phyloP scores from a whole-genome alignment of 2,329 filamentous ascomycete genomes.

The Leptographium procerum region DNA sequence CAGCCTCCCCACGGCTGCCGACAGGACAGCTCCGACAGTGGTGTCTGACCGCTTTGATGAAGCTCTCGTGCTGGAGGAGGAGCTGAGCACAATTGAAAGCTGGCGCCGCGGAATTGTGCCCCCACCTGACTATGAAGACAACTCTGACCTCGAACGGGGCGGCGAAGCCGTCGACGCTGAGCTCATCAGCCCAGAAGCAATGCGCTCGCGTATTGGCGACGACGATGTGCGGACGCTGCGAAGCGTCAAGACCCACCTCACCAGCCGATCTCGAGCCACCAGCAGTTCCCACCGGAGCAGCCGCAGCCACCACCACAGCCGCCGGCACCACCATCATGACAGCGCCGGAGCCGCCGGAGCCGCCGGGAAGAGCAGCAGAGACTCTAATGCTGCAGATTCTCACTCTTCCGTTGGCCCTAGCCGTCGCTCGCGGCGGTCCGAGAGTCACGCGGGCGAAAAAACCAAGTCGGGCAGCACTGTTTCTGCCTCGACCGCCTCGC shows the following conservation, averaged over 20 bases:
- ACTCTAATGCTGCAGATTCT: constrained; percentile 9
- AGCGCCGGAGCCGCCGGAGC: constrained; percentile 3
- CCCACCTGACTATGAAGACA: constrained; percentile 30
- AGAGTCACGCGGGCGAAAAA: not conserved
- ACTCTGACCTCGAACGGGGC: not conserved
- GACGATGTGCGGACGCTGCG: constrained; percentile 17
- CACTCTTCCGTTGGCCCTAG: not conserved
- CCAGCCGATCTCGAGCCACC: constrained; percentile 14
- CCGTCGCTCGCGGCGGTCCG: not conserved
- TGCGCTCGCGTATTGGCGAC: constrained; percentile 29
- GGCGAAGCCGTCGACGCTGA: constrained; percentile 32
- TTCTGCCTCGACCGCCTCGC: not conserved
- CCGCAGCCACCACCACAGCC: constrained; percentile 14
- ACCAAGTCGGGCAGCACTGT: not conserved
- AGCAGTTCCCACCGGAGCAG: constrained; percentile 17
- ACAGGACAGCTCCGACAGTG: constrained; percentile 12
- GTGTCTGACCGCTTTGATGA: constrained; percentile 31
- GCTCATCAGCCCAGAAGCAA: constrained; percentile 45
- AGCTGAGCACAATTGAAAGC: constrained; percentile 45
- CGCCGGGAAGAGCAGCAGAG: constrained; percentile 18
- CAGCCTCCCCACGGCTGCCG: not conserved
- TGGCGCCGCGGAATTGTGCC: constrained; percentile 47
- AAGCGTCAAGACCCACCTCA: constrained; percentile 20
- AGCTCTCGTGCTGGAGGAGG: constrained; percentile 45
- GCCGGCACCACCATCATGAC: constrained; percentile 1